Percentiles rank a stretch among this genome's conserved stretches.
These are phyloP conservation scores for Malus fusca DNA, from an alignment of 306 rosid genomes.

Conservation along the genomic window DNA sequence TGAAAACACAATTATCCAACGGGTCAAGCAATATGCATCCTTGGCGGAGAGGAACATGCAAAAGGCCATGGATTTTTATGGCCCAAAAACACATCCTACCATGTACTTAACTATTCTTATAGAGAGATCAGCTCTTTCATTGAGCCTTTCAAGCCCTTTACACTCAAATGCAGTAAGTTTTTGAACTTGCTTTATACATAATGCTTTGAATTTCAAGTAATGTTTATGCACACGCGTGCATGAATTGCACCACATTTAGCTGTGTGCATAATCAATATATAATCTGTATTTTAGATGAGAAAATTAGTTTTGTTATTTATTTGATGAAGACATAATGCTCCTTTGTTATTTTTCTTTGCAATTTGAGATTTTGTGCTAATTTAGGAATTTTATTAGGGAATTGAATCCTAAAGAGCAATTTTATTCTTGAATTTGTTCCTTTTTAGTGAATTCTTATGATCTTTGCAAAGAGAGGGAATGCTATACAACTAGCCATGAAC, in stretches of 20 bases:
- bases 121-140: slow-evolving; percentile 71
- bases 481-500: neutral
- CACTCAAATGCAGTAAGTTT: slow-evolving; percentile 63
- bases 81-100: slow-evolving; percentile 66
- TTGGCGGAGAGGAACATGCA: slow-evolving; percentile 95
- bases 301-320: neutral
- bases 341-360: too few species aligned
- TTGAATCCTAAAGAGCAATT: neutral
- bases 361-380: neutral
- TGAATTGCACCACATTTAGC: neutral
- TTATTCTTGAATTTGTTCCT: neutral
- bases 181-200: slow-evolving; percentile 6
- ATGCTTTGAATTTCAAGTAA: neutral
- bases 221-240: neutral
- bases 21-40: slow-evolving; percentile 83
- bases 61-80: slow-evolving; percentile 70
- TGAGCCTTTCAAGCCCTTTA: slow-evolving; percentile 48
- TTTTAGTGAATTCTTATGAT: neutral
- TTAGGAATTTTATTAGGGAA: neutral
- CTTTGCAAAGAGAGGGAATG: neutral
- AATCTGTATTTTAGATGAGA: neutral
- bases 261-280: neutral
- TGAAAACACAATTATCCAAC: slow-evolving; percentile 49
- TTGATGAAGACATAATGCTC: neutral
- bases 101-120: slow-evolving; percentile 72